Conservation (phyloP, 2,329 filamentous ascomycete species). For the Colletotrichum karsti region DNA sequence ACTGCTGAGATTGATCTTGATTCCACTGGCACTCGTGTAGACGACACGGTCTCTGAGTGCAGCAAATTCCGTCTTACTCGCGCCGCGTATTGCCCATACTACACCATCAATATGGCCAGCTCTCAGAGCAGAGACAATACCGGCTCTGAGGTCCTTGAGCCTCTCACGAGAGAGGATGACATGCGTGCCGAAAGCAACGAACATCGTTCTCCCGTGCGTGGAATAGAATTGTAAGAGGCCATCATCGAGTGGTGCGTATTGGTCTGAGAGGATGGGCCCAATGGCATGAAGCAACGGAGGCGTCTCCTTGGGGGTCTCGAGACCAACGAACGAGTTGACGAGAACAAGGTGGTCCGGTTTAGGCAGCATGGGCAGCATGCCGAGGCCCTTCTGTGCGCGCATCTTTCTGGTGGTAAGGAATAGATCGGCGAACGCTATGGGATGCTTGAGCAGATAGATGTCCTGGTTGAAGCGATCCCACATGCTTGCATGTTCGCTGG, state of each 20-base stretch:
- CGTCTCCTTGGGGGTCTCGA: slow-evolving; percentile 50
- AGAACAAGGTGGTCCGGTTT: slow-evolving; percentile 51
- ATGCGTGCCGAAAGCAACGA: slow-evolving; percentile 51
- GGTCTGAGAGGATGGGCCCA: slow-evolving; percentile 48
- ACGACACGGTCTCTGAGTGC: background rate
- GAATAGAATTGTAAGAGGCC: slow-evolving; percentile 38
- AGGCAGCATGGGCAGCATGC: slow-evolving; percentile 35
- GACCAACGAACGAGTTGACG: slow-evolving; percentile 53
- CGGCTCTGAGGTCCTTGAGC: slow-evolving; percentile 38
- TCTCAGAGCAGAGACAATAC: background rate
- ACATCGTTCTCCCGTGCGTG: slow-evolving; percentile 41
- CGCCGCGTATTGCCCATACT: background rate
- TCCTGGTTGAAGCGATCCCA: slow-evolving; percentile 40
- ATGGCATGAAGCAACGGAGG: slow-evolving; percentile 47
- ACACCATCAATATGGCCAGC: background rate
- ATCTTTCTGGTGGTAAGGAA: slow-evolving; percentile 30
- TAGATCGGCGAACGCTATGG: background rate
- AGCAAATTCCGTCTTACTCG: background rate
- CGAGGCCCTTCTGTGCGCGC: slow-evolving; percentile 44
- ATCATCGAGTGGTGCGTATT: slow-evolving; percentile 40
- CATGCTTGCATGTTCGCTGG: slow-evolving; percentile 47
- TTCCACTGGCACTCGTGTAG: background rate
- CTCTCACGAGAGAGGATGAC: slow-evolving; percentile 40
- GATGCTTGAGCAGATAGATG: background rate
- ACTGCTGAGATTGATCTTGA: background rate